Conservation (phyloP, 2,329 filamentous ascomycete species). For the Drechslerella coelobrocha region DNA sequence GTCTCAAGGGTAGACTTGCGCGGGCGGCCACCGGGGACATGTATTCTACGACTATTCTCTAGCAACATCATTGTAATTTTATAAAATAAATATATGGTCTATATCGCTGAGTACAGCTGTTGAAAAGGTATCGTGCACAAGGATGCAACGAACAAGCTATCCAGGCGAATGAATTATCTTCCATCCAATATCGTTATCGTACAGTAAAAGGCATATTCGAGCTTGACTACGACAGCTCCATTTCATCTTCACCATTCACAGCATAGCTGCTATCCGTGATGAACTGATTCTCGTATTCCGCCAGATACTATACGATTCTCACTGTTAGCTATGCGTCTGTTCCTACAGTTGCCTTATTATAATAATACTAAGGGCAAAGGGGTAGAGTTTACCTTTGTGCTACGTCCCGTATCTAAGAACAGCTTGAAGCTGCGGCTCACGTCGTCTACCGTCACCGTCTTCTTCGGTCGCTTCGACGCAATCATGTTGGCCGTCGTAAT, state of each 20-base stretch:
- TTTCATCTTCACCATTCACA: conserved; percentile 33
- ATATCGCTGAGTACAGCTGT: neutral
- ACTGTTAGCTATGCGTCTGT: conserved; percentile 4
- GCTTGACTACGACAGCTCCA: conserved; percentile 40
- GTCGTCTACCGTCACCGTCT: conserved; percentile 80
- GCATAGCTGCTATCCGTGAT: conserved; percentile 45
- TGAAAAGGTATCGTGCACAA: neutral
- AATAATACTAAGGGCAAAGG: neutral
- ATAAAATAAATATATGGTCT: neutral
- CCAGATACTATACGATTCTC: conserved; percentile 21
- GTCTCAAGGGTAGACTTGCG: too few species aligned
- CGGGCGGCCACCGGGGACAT: too few species aligned
- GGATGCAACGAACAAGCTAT: neutral
- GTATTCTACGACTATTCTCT: too few species aligned
- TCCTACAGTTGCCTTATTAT: too few species aligned
- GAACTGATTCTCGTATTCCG: conserved; percentile 47
- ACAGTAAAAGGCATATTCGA: conserved; percentile 13
- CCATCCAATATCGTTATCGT: conserved; percentile 16
- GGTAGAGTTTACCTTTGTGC: conserved; percentile 65
- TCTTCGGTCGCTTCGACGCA: conserved; percentile 75
- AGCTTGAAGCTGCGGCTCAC: conserved; percentile 92
- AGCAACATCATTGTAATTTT: neutral
- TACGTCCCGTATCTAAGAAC: conserved; percentile 88
- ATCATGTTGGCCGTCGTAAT: conserved; percentile 93
- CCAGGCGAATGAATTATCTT: neutral